These are phyloP conservation scores for Glonium stellatum DNA, from an alignment of 495 filamentous ascomycete genomes.

Conservation along the genomic window DNA sequence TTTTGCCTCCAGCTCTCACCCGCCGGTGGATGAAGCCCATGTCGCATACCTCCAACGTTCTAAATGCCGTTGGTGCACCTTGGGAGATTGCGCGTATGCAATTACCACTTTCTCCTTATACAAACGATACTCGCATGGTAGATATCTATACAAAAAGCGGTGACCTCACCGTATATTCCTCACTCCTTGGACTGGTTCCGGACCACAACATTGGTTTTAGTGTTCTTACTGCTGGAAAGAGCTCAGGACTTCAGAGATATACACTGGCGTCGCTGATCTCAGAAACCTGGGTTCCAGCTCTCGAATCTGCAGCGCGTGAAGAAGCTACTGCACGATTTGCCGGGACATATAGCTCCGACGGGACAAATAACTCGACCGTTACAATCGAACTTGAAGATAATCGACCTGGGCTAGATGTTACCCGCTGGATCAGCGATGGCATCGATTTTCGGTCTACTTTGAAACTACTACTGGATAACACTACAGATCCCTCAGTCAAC, in stretches of 20 bases:
- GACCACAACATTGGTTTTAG: constrained; percentile 51
- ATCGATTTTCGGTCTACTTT: constrained; percentile 26
- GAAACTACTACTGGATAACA: not conserved
- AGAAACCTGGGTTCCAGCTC: constrained; percentile 37
- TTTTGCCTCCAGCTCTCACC: constrained; percentile 42
- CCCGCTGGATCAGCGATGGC: constrained; percentile 38
- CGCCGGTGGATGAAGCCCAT: constrained; percentile 53
- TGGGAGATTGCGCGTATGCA: constrained; percentile 50
- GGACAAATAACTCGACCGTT: constrained; percentile 39
- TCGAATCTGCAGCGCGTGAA: constrained; percentile 42
- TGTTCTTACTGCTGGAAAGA: constrained; percentile 41
- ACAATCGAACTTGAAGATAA: constrained; percentile 42
- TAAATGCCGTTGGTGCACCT: constrained; percentile 46
- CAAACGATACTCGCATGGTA: constrained; percentile 24
- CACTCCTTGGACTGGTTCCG: constrained; percentile 42
- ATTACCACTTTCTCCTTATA: constrained; percentile 6
- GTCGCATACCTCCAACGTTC: constrained; percentile 43
- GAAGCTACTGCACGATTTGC: constrained; percentile 36
- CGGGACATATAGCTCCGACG: constrained; percentile 37
- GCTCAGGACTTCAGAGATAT: constrained; percentile 16
- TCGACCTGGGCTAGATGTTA: constrained; percentile 39
- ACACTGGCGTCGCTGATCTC: constrained; percentile 35
- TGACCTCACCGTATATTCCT: constrained; percentile 44
- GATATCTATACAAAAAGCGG: constrained; percentile 54
- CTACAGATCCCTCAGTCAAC: not conserved